Evolutionary conservation across 78 protist species (phyloP), one percentile per base, ranked within the genome.

Genomic region (Polysphondylium violaceum): DNA sequence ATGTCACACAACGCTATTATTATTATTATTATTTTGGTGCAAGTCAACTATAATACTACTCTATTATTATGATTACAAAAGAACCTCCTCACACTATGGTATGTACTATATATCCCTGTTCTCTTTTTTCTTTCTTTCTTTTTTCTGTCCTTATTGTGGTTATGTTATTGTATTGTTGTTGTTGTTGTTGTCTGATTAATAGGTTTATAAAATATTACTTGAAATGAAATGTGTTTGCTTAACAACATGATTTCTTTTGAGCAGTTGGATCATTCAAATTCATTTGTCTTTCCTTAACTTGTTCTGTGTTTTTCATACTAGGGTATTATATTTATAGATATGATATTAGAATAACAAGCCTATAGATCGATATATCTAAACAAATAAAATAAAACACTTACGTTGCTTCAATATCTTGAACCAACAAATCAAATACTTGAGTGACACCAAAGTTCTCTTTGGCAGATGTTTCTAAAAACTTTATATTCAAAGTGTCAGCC

Each of bases 341-440:
- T 35, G 23, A 19, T 19, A 27, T 74, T 56, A 74, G 81, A n/a
- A 72, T 72, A 31, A 21, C 0, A 11, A 8, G 1, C 9, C 5
- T 14, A 53, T 43, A 53, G 11, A n/a, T n/a, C n/a, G n/a, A n/a
- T 51, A 51, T 9, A 31, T 31, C 3, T 73, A 53, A 51, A 68
- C 11, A 4, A 12, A 41, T 27, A 68, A 25, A 25, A 58, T 58
- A 58, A 25, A 33, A 47, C n/a, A 79, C 75, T 12, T 67, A 79
- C 88, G 64, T 55, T 64, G 44, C 29, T 58, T 83, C 71, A 83
- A 83, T 83, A 83, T 83, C 79, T 63, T 83, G 90, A 21, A 83
- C 90, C 7, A 83, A 68, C 14, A 41, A 23, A 83, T 83, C 90
- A 44, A 83, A 83, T 16, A 83, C 78, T 33, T 68, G 69, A 58